A percentile compares a stretch with the other conserved stretches of the same genome.
phyloP scores from a whole-genome alignment of 441 rosid species.

The Pelargonium fulgidum region DNA sequence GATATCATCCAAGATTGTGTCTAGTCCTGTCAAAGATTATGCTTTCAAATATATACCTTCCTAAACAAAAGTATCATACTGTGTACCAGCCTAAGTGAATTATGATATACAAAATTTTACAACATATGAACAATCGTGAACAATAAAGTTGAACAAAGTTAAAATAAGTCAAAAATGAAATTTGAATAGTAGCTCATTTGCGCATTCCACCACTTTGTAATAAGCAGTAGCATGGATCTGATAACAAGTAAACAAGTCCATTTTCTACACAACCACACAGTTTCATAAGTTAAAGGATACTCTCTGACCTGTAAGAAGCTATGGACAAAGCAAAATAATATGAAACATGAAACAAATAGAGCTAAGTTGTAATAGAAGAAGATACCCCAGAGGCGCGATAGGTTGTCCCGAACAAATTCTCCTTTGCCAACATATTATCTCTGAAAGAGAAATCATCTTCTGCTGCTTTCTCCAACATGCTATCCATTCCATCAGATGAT shows the following conservation, averaged over 20 bases:
- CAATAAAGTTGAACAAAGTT: too few relatives aligned
- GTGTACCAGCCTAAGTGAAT: too few relatives aligned
- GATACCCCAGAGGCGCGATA: constrained; percentile 37
- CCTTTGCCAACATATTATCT: constrained; percentile 33
- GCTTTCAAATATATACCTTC: neutral
- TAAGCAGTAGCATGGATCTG: too few relatives aligned
- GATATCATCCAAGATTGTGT: neutral
- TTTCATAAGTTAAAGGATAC: too few relatives aligned
- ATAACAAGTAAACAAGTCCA: too few relatives aligned
- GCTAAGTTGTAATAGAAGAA: neutral
- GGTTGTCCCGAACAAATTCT: constrained; percentile 18
- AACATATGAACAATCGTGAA: too few relatives aligned
- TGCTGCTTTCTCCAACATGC: constrained; percentile 45
- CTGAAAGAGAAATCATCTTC: constrained; percentile 39
- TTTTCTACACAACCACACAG: too few relatives aligned
- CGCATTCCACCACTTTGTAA: too few relatives aligned
- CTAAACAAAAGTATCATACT: neutral
- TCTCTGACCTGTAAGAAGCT: too few relatives aligned
- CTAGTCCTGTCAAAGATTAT: neutral
- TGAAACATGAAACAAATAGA: neutral
- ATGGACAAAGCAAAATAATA: neutral
- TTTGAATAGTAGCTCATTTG: too few relatives aligned
- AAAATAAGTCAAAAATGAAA: too few relatives aligned
- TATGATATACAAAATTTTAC: too few relatives aligned
- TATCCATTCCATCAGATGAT: constrained; percentile 51